phyloP scores from a whole-genome alignment of 345 rosid genomes.

The Brassica incana region DNA sequence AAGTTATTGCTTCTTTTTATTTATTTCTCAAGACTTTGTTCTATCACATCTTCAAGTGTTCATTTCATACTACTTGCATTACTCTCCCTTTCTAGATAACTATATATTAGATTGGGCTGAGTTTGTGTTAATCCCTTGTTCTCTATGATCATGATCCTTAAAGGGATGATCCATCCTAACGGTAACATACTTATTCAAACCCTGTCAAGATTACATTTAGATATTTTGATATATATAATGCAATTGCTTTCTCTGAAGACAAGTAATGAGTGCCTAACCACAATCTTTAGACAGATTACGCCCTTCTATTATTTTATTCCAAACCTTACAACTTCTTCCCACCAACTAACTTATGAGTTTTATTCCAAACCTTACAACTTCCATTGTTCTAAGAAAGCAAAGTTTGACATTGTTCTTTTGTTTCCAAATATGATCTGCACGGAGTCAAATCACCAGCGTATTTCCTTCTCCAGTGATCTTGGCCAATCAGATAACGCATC shows the following conservation, averaged over 20 bases:
- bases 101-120: not conserved
- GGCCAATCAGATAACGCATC: constrained; percentile 39
- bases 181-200: not conserved
- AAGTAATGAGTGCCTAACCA: constrained; percentile 35
- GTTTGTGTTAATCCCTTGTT: not conserved
- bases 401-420: constrained; percentile 13
- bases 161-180: not conserved
- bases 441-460: constrained; percentile 53
- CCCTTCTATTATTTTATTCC: constrained; percentile 26
- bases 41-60: not conserved
- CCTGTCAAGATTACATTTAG: not conserved
- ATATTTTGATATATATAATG: not conserved
- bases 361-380: constrained; percentile 6
- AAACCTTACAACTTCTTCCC: not conserved
- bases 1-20: not conserved
- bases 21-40: not conserved
- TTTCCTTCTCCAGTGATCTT: constrained; percentile 62
- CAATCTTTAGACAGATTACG: constrained; percentile 36
- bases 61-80: not conserved
- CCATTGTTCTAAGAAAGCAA: constrained; percentile 3
- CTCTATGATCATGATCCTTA: not conserved
- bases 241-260: constrained; percentile 8
- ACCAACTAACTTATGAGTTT: not conserved
- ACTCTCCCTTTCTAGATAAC: not conserved
- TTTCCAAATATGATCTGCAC: constrained; percentile 48